phyloP scores from a whole-genome alignment of 176 grass and related monocot species.

The Paspalum notatum region DNA sequence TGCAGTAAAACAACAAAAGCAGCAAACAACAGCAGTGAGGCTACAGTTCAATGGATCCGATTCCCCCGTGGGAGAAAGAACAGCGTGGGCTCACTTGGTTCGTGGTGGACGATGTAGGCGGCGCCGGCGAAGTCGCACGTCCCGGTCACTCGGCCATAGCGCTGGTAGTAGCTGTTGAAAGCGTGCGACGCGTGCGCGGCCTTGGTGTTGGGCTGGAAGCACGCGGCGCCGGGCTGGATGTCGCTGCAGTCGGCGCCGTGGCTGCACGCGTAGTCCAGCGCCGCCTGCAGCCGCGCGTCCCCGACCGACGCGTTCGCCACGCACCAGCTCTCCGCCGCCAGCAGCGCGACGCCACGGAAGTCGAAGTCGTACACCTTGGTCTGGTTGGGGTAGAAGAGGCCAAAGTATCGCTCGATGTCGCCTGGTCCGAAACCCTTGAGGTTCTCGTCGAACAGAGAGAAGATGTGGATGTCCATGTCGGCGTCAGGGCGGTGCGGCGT shows the following conservation, averaged over 20 bases:
- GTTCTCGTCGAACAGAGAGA: conserved; percentile 83
- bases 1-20: too few relatives aligned
- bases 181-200: conserved; percentile 43
- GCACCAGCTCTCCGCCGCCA: conserved; percentile 35
- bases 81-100: not conserved
- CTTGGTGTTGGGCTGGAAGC: conserved; percentile 47
- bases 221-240: conserved; percentile 21
- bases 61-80: too few relatives aligned
- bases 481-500: conserved; percentile 50
- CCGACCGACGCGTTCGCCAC: conserved; percentile 26
- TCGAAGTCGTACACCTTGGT: conserved; percentile 65
- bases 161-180: conserved; percentile 53
- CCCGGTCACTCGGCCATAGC: not conserved
- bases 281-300: conserved; percentile 30
- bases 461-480: conserved; percentile 60
- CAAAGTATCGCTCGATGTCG: conserved; percentile 63
- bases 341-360: conserved; percentile 39
- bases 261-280: conserved; percentile 46
- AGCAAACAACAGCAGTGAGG: too few relatives aligned
- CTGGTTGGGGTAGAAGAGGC: conserved; percentile 65
- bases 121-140: conserved; percentile 48
- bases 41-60: too few relatives aligned
- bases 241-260: not conserved
- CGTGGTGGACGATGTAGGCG: conserved; percentile 37
- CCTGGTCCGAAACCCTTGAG: conserved; percentile 32